Evolutionary conservation across 2,329 filamentous ascomycete species (phyloP), one percentile per base, ranked within the genome.

Genomic region (Fusarium zealandicum): DNA sequence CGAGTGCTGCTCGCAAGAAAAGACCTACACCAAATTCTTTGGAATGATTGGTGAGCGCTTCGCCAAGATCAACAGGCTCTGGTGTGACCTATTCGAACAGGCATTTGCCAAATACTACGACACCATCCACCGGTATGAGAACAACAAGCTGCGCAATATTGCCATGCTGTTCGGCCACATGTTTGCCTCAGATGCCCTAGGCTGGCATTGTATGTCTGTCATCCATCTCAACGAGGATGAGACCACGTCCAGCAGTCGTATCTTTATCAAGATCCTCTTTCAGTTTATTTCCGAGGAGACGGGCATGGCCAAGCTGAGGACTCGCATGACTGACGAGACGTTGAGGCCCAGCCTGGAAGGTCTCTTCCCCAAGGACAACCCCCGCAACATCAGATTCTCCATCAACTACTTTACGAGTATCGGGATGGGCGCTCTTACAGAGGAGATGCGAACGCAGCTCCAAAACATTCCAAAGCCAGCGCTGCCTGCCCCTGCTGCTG

Each of bases 381-480:
- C 92, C 18, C 88, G 90, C 70, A 95, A 97, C 75, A 92, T 93
- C 32, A 87, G 93, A 47, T 99, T 99, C 80, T 91, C 93, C 43
- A 96, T 99, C 86, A 99, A 99, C 76, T 99, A 97, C 81, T 98
- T 99, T 74, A 99, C 95, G 9, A 95, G 92, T 68, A 96, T 99
- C 68, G 92, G 93, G 53, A 96, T 99, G 90, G 95, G 95, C 71
- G 86, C 85, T 18, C 82, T 99, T 57, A 99, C 95, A 2, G 95
- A 99, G 71, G 90, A 92, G 63, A 96, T 97, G 92, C 88, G 95
- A 73, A 91, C 96, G 69, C 87, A 89, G 70, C 82, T 99, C 51
- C 90, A 93, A 72, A 96, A 92, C 69, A 85, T 96, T 75, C 93
- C 93, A 11, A 95, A 96, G 71, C 92, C 93, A 3, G 82, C 89